Base-by-base conservation (phyloP, 2,329 filamentous ascomycete species). In the Magnaporthiopsis incrustans region DNA sequence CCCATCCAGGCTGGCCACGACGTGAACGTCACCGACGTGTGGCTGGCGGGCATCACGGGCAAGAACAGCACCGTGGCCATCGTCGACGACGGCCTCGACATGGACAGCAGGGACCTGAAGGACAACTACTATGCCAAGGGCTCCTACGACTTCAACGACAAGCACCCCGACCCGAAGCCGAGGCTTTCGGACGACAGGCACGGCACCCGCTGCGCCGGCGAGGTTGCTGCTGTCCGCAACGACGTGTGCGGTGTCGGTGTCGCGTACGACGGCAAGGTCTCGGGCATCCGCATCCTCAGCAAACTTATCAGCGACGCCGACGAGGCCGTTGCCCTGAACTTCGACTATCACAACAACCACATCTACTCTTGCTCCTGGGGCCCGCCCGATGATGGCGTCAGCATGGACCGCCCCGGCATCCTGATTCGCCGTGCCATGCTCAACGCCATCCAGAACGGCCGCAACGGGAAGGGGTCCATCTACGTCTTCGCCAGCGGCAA, bases 341-440 rank as follows among this genome's bases (percentile, higher is more conserved):
- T 94, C 78, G 90, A 89, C 67, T 95, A 87, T 71, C 88, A 97
- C 71, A 81, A 94, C 66, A 99, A 97, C 73, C 87, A 97, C 66
- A 98, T 99, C 65, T 99, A 97, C 77, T 99, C 95, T 0, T 99
- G 95, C 78, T 99, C 95, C 0, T 99, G 95, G 95, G 95, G 95
- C 0, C 95, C 95, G 11, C 91, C 92, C 0, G 95, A 99, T 71
- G 93, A 98, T 73, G 95, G 95, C 59, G 82, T 83, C 66, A 92
- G 92, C 30, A 99, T 99, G 95, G 94, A 98, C 70, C 91, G 88
- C 0, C 95, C 95, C 0, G 91, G 92, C 6, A 85, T 96, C 63
- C 81, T 99, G 26, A 97, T 99, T 71, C 86, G 89, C 69, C 86
- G 87, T 69, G 94, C 95, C 33, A 97, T 99, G 88, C 81, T 97